Evolutionary conservation across 176 grass and related monocot species (phyloP), one percentile per base, ranked within the genome.

Genomic region (Carex littledalei): DNA sequence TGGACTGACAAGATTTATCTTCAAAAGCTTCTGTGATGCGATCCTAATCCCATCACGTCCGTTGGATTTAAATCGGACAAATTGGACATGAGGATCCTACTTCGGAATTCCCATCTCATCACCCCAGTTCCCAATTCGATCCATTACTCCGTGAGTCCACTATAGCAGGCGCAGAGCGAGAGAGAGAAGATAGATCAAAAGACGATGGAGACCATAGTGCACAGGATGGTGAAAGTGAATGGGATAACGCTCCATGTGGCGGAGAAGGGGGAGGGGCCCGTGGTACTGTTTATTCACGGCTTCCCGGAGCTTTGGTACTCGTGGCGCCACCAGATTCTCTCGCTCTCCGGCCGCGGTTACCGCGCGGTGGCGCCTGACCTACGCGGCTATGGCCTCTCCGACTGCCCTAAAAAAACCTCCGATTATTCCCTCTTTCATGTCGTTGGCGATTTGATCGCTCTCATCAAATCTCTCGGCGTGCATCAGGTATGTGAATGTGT

Each of bases 301-400:
- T 96, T 96, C 91, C 91, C 94, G 63, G 94, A 96, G 89, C 87
- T 93, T 45, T 96, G 94, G 94, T 96, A 93, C 87, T 81, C 89
- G 2, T 96, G 94, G 94, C 94, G 94, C 69, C 94, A 93, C 89
- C 94, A 96, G 77, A 83, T 96, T 63, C 60, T 85, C 41, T 86
- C 85, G 12, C 91, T 96, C 17, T 87, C 89, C n/a, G 71, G 32
- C 35, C 69, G 84, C 1, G 94, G 91, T 15, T 96, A 80, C 89
- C 91, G 87, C 47, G 91, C 94, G 64, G 87, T 96, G 43, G 94
- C 91, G 3, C 94, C 89, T 22, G 91, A 96, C 81, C 81, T 96
- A 81, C 91, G 91, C 61, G 94, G 94, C 8, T 97, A 90, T 86
- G 94, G 94, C 71, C 89, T 89, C 84, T 91, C 91, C 64, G 81